Evolutionary conservation across 768 basidiomycete genomes (phyloP), one percentile per base, ranked within the genome.

Genomic region (Mycena chlorophos): DNA sequence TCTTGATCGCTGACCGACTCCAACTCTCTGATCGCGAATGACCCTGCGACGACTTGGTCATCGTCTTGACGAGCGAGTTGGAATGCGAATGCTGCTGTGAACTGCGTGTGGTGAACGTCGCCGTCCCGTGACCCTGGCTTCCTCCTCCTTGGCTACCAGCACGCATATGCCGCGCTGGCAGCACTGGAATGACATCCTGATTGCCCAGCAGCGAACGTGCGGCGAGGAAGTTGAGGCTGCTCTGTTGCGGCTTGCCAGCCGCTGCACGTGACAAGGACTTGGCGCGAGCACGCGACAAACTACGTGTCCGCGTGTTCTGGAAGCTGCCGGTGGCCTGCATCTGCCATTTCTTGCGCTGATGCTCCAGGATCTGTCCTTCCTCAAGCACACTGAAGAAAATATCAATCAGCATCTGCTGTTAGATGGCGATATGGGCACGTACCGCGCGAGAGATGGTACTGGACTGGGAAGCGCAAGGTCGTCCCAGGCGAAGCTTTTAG

Each of bases 311-410:
- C 58, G 78, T 82, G 66, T 89, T 89, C 49, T 83, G 83, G 56
- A 88, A 79, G 5, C 88, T 89, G 28, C 69, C 72, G 0, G 73
- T 71, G 0, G 89, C 89, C 57, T 86, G 80, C 3, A 69, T 65
- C 61, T 86, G 82, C 89, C 89, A 91, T 60, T 75, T 71, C 48
- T 79, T 77, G 16, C 89, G 84, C 57, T 91, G 81, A 48, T 73
- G 75, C n/a, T 83, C 78, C 12, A 91, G 75, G 43, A 73, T 73
- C 51, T 81, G 73, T 12, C 84, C 81, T 57, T 89, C 87, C 56
- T 82, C 80, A 10, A 91, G 71, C 22, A 90, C 88, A 62, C 89
- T 91, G 45, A 47, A n/a, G n/a, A n/a, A 50, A 51, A 52, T n/a
- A 43, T 49, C 10, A 51, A 37, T 10, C 43, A 51, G 50, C 14